Evolutionary conservation across 164 flowering plant genomes (phyloP).

Genomic region (Umbellularia californica): DNA sequence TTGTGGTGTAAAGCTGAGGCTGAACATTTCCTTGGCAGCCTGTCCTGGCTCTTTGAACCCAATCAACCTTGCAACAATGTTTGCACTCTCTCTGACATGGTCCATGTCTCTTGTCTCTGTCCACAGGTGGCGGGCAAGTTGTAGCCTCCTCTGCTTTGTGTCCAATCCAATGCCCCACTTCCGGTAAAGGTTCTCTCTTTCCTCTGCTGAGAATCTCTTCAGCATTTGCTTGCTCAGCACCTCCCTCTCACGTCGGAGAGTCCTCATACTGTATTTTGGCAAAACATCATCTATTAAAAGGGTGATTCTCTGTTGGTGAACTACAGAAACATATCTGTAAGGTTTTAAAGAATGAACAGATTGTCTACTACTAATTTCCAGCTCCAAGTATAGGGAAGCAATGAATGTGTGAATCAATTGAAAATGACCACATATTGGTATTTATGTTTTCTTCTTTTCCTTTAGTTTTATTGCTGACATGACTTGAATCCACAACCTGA

Average conservation of each 20-base stretch:
- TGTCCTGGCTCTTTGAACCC: slow-evolving; percentile 57
- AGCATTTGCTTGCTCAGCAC: slow-evolving; percentile 65
- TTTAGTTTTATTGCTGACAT: no score
- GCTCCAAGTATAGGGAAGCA: neutral
- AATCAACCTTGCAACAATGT: slow-evolving; percentile 61
- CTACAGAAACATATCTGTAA: neutral
- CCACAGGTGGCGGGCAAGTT: slow-evolving; percentile 62
- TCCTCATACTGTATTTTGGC: slow-evolving; percentile 40
- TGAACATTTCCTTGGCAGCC: slow-evolving; percentile 82
- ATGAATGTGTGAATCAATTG: no score
- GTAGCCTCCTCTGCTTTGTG: slow-evolving; percentile 66
- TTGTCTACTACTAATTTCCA: neutral
- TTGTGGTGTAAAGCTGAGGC: slow-evolving; percentile 76
- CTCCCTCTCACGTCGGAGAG: slow-evolving; percentile 66
- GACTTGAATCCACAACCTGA: no score
- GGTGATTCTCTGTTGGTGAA: no score
- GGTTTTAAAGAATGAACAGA: neutral
- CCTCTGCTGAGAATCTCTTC: slow-evolving; percentile 54
- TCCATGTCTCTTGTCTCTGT: slow-evolving; percentile 48
- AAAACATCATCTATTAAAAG: neutral
- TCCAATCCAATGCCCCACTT: slow-evolving; percentile 72
- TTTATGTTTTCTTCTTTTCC: no score
- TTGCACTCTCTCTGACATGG: slow-evolving; percentile 68
- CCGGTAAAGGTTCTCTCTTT: slow-evolving; percentile 51
- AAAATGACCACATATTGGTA: no score